Base-by-base conservation (phyloP, 228 moss, liverwort and hornwort genomes). In the Sphagnum magellanicum region DNA sequence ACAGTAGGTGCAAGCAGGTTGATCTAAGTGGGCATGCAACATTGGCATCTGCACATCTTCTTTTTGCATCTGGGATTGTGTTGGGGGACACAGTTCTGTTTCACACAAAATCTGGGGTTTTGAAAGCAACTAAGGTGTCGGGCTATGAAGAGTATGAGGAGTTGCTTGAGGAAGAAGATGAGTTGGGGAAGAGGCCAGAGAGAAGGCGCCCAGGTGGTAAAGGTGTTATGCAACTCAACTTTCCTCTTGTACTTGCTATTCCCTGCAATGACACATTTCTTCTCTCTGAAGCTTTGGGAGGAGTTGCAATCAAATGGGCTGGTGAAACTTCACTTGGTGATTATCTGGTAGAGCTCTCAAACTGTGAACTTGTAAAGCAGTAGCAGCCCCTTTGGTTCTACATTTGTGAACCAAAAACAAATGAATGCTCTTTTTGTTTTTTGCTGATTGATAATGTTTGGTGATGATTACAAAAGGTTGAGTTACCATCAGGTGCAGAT, bases 11-110 rank as follows among this genome's bases (percentile, higher is more conserved):
- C 32, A 2, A 76, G 78, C 86, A 95, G 90, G 77, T 97, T 75
- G 85, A 88, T 47, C 79, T 93, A 49, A 93, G 97, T 79, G 97
- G 97, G 67, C 97, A 97, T 73, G 97, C 79, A 68, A 93, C 97
- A 49, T 72, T 97, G 74, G 97, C 97, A 50, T 88, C 97, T 66
- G 93, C 97, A 6, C 97, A 97, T 70, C 74, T 97, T 75, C 67
- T 97, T 70, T 97, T 97, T 71, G 86, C 91, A 48, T 91, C 91
- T 49, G 93, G 97, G 60, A 77, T 97, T 61, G 97, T 97, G 75
- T 84, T 85, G 70, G 93, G 93, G 68, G 81, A 97, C 32, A 78
- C 80, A 57, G 84, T 78, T 17, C 70, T 90, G 53, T 97, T 97
- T 70, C 91, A 93, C 60, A 90, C 88, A 62, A 91, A 71, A 74